These are phyloP conservation scores for Didymella keratinophila DNA, from an alignment of 2,329 filamentous ascomycete genomes.

Conservation along the genomic window DNA sequence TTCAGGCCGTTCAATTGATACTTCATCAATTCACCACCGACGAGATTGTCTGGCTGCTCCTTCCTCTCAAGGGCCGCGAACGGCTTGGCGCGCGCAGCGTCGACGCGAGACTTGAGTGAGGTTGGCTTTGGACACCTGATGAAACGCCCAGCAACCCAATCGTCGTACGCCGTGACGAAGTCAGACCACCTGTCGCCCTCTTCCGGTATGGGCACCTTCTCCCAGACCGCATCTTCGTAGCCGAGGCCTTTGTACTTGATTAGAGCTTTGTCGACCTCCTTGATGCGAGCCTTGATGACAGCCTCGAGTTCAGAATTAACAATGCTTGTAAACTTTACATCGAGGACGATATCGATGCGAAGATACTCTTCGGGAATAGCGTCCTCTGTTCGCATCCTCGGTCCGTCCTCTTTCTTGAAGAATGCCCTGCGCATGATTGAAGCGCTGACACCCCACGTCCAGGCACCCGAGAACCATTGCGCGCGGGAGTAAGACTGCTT, in stretches of 20 bases:
- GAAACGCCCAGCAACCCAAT: constrained; percentile 82
- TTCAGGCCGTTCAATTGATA: constrained; percentile 95
- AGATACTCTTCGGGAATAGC: constrained; percentile 89
- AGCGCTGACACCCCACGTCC: constrained; percentile 78
- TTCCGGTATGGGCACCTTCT: constrained; percentile 72
- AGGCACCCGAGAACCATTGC: constrained; percentile 86
- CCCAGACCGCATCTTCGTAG: constrained; percentile 93
- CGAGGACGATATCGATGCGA: constrained; percentile 86
- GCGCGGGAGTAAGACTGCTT: constrained; percentile 81
- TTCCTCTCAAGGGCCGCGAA: constrained; percentile 72
- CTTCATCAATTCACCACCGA: constrained; percentile 84
- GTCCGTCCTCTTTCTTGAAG: constrained; percentile 71
- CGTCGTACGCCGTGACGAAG: constrained; percentile 83
- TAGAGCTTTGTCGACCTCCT: constrained; percentile 74
- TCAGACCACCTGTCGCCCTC: constrained; percentile 77
- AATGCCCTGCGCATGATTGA: constrained; percentile 76
- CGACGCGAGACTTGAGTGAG: constrained; percentile 72
- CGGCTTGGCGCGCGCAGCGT: constrained; percentile 68
- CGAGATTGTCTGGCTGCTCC: constrained; percentile 77
- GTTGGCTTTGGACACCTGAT: constrained; percentile 65
- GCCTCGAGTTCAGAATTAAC: constrained; percentile 68
- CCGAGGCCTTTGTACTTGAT: constrained; percentile 93
- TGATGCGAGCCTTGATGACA: constrained; percentile 74
- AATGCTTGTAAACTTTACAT: constrained; percentile 72
- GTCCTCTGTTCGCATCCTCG: constrained; percentile 75